A percentile compares a stretch with the other conserved stretches of the same genome.
phyloP scores from a whole-genome alignment of 2,329 filamentous ascomycete species.

The Alternaria rosae region DNA sequence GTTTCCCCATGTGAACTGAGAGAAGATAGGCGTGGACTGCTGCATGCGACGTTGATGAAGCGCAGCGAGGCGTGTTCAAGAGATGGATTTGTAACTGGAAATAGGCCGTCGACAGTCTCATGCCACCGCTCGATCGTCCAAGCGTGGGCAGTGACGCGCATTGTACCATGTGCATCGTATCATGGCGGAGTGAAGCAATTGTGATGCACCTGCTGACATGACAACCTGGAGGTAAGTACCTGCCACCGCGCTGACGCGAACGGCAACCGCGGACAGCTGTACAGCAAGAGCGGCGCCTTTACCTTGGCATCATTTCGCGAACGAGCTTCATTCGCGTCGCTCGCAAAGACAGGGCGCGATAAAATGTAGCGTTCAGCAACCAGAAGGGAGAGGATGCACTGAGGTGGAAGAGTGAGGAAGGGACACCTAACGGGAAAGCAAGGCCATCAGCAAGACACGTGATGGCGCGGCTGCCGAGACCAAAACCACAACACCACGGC shows the following conservation, averaged over 20 bases:
- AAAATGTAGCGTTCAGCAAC: too few relatives aligned
- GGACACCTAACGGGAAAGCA: background rate
- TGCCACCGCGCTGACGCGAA: background rate
- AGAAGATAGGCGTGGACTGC: background rate
- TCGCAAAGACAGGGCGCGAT: too few relatives aligned
- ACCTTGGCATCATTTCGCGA: too few relatives aligned
- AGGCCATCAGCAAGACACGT: background rate
- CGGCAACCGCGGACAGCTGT: background rate
- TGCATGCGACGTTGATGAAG: background rate
- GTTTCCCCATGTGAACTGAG: background rate
- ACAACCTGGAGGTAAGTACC: background rate
- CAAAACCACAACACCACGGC: too few relatives aligned
- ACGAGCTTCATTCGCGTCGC: too few relatives aligned
- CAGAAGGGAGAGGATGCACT: background rate
- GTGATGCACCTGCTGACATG: too few relatives aligned
- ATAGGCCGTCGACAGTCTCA: background rate
- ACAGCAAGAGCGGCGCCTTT: too few relatives aligned
- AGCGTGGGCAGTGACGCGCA: too few relatives aligned
- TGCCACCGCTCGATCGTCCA: background rate
- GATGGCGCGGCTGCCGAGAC: background rate
- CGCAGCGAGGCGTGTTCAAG: background rate
- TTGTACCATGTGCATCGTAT: too few relatives aligned
- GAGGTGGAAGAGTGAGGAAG: background rate
- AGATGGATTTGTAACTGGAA: background rate
- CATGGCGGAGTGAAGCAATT: too few relatives aligned